Conservation (phyloP, 2,329 filamentous ascomycete species). For the Fusarium chaquense region DNA sequence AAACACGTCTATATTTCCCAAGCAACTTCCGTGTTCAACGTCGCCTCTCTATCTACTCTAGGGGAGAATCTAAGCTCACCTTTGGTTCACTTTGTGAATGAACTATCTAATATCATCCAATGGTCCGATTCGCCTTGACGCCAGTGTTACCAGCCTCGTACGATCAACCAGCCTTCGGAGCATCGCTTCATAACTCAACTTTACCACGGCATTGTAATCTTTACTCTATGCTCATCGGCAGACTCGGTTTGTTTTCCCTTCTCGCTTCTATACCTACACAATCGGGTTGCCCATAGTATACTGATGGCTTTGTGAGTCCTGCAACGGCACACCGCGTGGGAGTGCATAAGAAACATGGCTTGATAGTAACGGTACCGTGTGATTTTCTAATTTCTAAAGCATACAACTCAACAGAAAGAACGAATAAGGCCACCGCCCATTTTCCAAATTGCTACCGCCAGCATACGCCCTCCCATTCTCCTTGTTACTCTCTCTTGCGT, state of each 20-base stretch:
- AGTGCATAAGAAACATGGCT: conserved; percentile 18
- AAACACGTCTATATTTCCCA: background rate
- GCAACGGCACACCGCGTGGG: conserved; percentile 26
- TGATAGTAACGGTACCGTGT: conserved; percentile 21
- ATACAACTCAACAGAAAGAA: background rate
- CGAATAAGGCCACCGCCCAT: background rate
- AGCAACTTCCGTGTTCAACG: background rate
- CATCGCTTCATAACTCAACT: conserved; percentile 7
- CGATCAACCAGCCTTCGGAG: conserved; percentile 12
- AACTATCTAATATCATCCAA: background rate
- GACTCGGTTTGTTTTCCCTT: conserved; percentile 8
- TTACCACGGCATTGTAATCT: background rate
- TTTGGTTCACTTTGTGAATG: background rate
- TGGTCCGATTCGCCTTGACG: conserved; percentile 17
- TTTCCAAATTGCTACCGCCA: background rate
- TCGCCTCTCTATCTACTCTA: background rate
- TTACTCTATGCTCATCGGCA: conserved; percentile 3
- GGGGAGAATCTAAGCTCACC: too few species aligned
- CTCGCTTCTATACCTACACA: background rate
- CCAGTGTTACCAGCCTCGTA: conserved; percentile 34
- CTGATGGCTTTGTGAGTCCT: conserved; percentile 14
- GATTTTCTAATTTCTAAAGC: conserved; percentile 21
- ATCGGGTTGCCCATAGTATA: conserved; percentile 9
- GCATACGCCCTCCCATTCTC: background rate
- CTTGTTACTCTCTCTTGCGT: background rate